Evolutionary conservation across 129 eudicot genomes (phyloP), one percentile per base, ranked within the genome.

Genomic region (Mikania micrantha): DNA sequence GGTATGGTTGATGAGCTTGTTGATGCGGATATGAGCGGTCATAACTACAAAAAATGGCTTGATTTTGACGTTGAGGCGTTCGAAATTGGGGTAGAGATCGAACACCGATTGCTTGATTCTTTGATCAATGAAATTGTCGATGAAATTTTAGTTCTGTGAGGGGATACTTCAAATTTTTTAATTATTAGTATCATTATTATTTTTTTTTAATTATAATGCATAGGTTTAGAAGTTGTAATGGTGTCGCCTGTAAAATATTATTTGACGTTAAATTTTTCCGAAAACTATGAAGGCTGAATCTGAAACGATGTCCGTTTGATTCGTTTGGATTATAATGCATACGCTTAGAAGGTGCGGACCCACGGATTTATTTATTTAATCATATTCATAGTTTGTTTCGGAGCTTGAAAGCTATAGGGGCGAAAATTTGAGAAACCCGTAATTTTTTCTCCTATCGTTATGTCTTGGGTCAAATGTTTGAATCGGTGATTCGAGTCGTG

Each of bases 1-100:
- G 74, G 77, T 56, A 87, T 84, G 96, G 99, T 93, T 17, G 99
- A 93, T 71, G 99, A 89, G 70, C 90, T 93, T 20, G 88, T 93
- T 5, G 96, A 89, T 53, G 77, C 67, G 77, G 99, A 93, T 69
- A 93, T 93, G 99, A 89, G 95, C 66, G 80, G 88, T 71, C 49
- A 67, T 27, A 31, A 60, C 28, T 89, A 95, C 47, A 86, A 50
- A 60, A 86, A 47, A 74, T 93, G 99, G 99, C 80, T 86, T 16
- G 88, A 89, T 59, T 89, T 34, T 52, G 90, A 85, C 12, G 75
- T 76, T 1, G 96, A 93, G 69, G 89, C 61, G 38, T 74, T 79
- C 54, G 91, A 82, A 50, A 73, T 86, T 24, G 96, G 99, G 75
- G 71, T 81, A 0, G 83, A 86, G 75, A 81, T 93, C 40, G 90